Evolutionary conservation across 2,329 filamentous ascomycete species (phyloP).

Genomic region (Phoma sp.): DNA sequence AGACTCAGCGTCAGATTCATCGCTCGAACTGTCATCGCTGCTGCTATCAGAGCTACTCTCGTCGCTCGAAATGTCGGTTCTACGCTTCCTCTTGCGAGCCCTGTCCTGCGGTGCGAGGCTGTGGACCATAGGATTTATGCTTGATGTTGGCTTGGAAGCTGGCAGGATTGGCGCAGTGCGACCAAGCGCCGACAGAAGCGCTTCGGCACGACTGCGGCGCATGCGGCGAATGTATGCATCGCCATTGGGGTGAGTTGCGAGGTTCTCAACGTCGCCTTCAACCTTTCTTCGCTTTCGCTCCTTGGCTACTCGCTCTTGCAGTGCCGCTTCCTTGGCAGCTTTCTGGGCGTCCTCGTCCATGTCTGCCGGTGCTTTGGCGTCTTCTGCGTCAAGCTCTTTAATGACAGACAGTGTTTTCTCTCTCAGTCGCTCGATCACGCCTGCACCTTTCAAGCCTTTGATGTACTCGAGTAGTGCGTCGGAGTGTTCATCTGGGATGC

Average conservation of each 20-base stretch:
- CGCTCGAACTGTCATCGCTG: slow-evolving; percentile 30
- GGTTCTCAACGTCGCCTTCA: slow-evolving; percentile 38
- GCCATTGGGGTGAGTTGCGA: slow-evolving; percentile 32
- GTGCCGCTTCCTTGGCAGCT: slow-evolving; percentile 45
- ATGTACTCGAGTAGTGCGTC: slow-evolving; percentile 78
- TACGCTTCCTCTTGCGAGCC: slow-evolving; percentile 37
- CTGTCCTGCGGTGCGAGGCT: slow-evolving; percentile 22
- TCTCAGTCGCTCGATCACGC: slow-evolving; percentile 69
- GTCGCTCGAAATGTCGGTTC: slow-evolving; percentile 38
- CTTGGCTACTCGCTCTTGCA: slow-evolving; percentile 43
- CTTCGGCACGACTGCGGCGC: slow-evolving; percentile 41
- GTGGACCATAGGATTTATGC: slow-evolving; percentile 24
- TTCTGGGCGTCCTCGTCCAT: slow-evolving; percentile 44
- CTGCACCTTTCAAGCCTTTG: slow-evolving; percentile 76
- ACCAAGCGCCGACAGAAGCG: slow-evolving; percentile 39
- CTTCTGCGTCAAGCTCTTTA: slow-evolving; percentile 56
- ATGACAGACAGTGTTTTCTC: slow-evolving; percentile 70
- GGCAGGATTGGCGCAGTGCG: slow-evolving; percentile 33
- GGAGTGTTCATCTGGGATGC: slow-evolving; percentile 74
- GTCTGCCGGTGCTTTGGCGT: slow-evolving; percentile 37
- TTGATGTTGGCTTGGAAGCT: slow-evolving; percentile 17
- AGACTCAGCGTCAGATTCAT: slow-evolving; percentile 29
- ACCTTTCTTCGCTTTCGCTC: slow-evolving; percentile 40
- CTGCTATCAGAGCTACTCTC: slow-evolving; percentile 44
- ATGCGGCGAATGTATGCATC: slow-evolving; percentile 44